Base-by-base conservation (phyloP, 2,329 filamentous ascomycete genomes). In the Stagonosporopsis tanaceti region DNA sequence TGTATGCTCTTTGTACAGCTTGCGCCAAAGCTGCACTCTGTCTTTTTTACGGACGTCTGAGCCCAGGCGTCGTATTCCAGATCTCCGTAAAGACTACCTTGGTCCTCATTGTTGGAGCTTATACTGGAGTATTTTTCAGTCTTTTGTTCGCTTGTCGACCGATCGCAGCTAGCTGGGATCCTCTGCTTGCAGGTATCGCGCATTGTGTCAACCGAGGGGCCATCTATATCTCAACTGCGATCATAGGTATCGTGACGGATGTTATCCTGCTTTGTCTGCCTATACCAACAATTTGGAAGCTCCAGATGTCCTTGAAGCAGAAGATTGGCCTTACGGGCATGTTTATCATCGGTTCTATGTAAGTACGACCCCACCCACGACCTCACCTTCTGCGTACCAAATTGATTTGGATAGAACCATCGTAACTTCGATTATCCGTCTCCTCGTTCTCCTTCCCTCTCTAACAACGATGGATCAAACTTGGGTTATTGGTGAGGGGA, bases 111-210 rank as follows among this genome's bases (percentile, higher is more conserved):
- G 40, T 66, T 14, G 60, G 61, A 15, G 60, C 60, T 30, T 66
- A 66, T 39, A 57, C 57, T 2, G 59, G 53, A n/a, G 57, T 67
- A n/a, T 65, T 67, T 38, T 68, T 70, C 53, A 59, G 59, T 37
- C 47, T 68, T 4, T 6, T 70, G 5, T 69, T 69, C 27, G 60
- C 68, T 14, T 70, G 67, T 42, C 54, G 51, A 25, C 68, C 65
- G 3, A 63, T 70, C 38, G 51, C 60, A 14, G 62, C 57, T 14
- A 65, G 59, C 32, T 69, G 62, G 61, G 58, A 70, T 46, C 57
- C 59, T 11, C 40, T 59, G 6, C 40, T 69, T 9, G 53, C 15
- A 37, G 14, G 12, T 11, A 40, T 32, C 22, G 45, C 45, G 8
- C 39, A 41, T 17, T 47, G 45, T n/a, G 34, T 64, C 47, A 68